Evolutionary conservation across 2,329 filamentous ascomycete species (phyloP).

Genomic region (Aureobasidium leucospermi): DNA sequence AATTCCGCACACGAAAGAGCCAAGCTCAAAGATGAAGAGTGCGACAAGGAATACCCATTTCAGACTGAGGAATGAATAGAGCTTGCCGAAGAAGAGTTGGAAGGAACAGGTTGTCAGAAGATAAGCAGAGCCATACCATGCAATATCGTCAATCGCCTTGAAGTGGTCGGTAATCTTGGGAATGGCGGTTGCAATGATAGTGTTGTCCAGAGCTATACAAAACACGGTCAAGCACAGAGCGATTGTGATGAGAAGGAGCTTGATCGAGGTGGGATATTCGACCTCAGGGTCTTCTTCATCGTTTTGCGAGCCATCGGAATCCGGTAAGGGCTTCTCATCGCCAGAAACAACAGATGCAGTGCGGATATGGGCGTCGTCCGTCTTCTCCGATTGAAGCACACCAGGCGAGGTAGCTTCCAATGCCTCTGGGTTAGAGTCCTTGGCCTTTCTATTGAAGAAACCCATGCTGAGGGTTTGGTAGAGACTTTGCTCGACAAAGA

Average conservation of each 20-base stretch:
- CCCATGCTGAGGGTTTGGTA: constrained; percentile 2
- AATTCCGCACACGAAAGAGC: constrained; percentile 34
- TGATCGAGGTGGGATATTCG: constrained; percentile 29
- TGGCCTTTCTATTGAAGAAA: constrained; percentile 1
- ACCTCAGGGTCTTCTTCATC: constrained; percentile 21
- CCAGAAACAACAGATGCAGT: background rate
- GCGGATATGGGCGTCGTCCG: background rate
- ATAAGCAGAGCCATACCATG: constrained; percentile 31
- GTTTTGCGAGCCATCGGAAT: background rate
- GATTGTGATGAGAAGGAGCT: constrained; percentile 29
- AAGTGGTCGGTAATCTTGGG: constrained; percentile 23
- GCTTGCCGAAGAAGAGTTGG: constrained; percentile 14
- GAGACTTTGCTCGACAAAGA: background rate
- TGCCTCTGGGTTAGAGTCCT: background rate
- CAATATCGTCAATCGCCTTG: constrained; percentile 20
- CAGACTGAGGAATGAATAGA: constrained; percentile 15
- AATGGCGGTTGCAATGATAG: constrained; percentile 28
- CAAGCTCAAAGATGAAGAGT: constrained; percentile 16
- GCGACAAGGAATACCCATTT: constrained; percentile 17
- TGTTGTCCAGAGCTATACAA: constrained; percentile 26
- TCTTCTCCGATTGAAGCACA: background rate
- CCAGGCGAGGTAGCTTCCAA: background rate
- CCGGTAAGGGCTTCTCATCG: background rate
- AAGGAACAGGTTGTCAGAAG: constrained; percentile 35
- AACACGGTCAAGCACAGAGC: constrained; percentile 31